Evolutionary conservation across 2,329 filamentous ascomycete species (phyloP), one percentile per base, ranked within the genome.

Genomic region (Epichloe uncinata): DNA sequence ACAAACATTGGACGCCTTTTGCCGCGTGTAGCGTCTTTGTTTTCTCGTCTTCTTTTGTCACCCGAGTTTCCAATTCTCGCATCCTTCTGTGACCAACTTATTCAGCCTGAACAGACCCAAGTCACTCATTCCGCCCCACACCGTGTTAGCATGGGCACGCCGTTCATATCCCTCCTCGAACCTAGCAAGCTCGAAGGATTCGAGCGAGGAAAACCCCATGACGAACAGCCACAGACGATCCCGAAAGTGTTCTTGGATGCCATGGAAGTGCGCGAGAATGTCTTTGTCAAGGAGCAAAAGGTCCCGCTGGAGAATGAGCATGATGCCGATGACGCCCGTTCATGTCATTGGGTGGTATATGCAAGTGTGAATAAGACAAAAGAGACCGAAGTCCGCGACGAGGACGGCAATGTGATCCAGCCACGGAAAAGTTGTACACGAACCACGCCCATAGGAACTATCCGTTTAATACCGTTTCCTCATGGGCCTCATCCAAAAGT

Each of bases 301-400:
- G 69, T 80, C 13, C 72, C 77, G 0, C 65, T 80, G 1, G 79
- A 84, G 37, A 78, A 81, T 55, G 90, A 97, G 65, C 75, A 87
- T 56, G 91, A 96, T 69, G 69, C 74, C 1, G 88, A 96, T 62
- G 91, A 97, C 64, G 57, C 75, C 1, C 78, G 86, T 36, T 83
- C 81, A 57, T 91, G 83, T 68, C 89, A 96, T 66, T 95, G 87
- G 85, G 83, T 95, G 33, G 73, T 83, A n/a, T 95, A 95, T 66
- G 79, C 80, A 45, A 81, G 75, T 15, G 73, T 84, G 50, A 75
- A 75, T 49, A 70, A 66, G 45, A 67, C 63, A 3, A 66, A 68
- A 42, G 65, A 66, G 52, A 61, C 63, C 5, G 72, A 74, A 61
- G 57, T 69, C 42, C 68, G 66, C 30, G 69, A 77, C 58, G 63